These are phyloP conservation scores for Aspergillus haitiensis DNA, from an alignment of 495 filamentous ascomycete genomes.

Conservation along the genomic window DNA sequence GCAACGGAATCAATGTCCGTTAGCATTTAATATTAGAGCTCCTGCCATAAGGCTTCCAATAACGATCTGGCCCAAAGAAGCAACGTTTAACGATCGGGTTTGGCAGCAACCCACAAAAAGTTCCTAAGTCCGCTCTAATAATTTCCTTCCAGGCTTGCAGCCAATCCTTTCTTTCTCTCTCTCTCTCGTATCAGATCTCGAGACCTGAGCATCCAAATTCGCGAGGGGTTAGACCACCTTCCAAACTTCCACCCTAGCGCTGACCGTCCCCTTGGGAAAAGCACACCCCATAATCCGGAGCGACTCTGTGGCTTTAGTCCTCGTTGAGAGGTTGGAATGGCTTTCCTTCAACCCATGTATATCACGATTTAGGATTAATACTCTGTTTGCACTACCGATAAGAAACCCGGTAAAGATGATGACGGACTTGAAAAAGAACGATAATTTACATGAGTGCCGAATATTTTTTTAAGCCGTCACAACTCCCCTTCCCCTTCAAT, in stretches of 20 bases:
- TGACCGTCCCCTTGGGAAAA: slow-evolving; percentile 16
- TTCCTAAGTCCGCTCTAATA: slow-evolving; percentile 1
- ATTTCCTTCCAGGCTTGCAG: neutral
- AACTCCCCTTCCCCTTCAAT: no score
- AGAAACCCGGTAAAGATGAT: no score
- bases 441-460: no score
- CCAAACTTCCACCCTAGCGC: slow-evolving; percentile 10
- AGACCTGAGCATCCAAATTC: neutral
- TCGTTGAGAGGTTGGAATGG: no score
- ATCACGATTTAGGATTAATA: no score
- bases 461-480: no score
- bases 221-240: slow-evolving; percentile 20
- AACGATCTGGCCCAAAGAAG: slow-evolving; percentile 16
- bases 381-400: no score
- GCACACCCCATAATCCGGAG: no score
- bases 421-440: no score
- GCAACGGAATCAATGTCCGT: slow-evolving; percentile 11
- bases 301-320: no score
- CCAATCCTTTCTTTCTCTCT: slow-evolving; percentile 1
- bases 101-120: slow-evolving; percentile 3
- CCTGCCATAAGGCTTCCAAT: slow-evolving; percentile 19
- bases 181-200: slow-evolving; percentile 5
- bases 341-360: no score
- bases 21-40: slow-evolving; percentile 1
- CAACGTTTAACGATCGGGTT: slow-evolving; percentile 18